Evolutionary conservation across 306 rosid species (phyloP).

Genomic region (Cicer chorassanicum): DNA sequence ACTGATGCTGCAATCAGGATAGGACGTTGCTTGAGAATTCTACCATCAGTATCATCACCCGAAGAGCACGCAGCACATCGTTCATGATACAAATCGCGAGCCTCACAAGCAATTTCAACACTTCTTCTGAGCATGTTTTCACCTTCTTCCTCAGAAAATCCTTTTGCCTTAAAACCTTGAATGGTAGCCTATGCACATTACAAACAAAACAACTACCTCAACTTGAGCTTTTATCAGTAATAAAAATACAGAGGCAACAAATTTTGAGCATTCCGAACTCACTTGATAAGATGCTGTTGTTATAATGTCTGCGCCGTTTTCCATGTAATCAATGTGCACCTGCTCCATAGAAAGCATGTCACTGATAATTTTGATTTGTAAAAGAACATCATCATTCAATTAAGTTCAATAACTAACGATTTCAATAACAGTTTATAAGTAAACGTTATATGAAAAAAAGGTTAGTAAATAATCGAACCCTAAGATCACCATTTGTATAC

Average conservation of each 20-base stretch:
- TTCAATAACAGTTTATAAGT: neutral
- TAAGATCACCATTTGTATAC: constrained; percentile 12
- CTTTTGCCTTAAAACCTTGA: constrained; percentile 63
- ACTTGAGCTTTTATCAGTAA: neutral
- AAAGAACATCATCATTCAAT: neutral
- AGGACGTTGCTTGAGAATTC: constrained; percentile 49
- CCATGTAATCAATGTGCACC: constrained; percentile 67
- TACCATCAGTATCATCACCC: constrained; percentile 36
- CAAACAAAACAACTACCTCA: constrained; percentile 17
- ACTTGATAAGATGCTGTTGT: constrained; percentile 64
- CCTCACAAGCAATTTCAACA: constrained; percentile 61
- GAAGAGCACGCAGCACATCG: constrained; percentile 48
- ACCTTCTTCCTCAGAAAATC: constrained; percentile 52
- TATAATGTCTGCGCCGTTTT: constrained; percentile 67
- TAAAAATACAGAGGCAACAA: neutral
- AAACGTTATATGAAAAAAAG: neutral
- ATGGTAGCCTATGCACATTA: constrained; percentile 57
- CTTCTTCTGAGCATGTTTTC: constrained; percentile 57
- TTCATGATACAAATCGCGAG: constrained; percentile 53
- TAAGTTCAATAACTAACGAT: constrained; percentile 8
- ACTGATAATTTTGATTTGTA: neutral
- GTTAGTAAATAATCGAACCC: neutral
- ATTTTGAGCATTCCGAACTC: constrained; percentile 30
- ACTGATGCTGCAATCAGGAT: constrained; percentile 61
- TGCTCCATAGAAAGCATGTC: constrained; percentile 44